Base-by-base conservation (phyloP, 2,329 filamentous ascomycete species). In the Xylariomycetidae sp. region DNA sequence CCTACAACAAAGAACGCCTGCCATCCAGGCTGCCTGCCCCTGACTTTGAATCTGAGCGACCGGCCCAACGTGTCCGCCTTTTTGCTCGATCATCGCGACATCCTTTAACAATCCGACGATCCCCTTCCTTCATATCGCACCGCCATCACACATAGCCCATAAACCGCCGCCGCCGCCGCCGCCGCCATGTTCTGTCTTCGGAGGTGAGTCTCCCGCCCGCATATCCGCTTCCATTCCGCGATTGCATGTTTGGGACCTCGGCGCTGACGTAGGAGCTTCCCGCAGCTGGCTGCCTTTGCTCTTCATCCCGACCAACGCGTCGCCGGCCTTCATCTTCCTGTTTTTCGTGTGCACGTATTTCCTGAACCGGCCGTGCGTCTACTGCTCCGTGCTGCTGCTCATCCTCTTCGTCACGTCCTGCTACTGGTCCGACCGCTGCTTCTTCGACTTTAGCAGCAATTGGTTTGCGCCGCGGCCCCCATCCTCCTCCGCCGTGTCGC, bases 291-390 rank as follows among this genome's bases (percentile, higher is more conserved):
- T 92, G 32, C 85, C 85, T 19, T 79, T 92, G 49, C 84, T 92
- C 58, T 89, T 92, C 63, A 88, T 92, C 49, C 85, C 85, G 32
- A 86, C 85, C 39, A 88, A 89, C 59, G 83, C 85, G 48, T 88
- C 84, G 37, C 85, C 85, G 17, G 74, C 85, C 53, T 89, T 90
- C 67, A 85, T 92, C 58, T 77, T 90, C 64, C 76, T 87, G 63
- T 87, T 92, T 71, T 82, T 98, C 67, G 73, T 87, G 46, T 87
- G 89, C 60, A 95, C 89, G 46, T 96, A 95, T 70, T 85, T 94
- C 64, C 80, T 98, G 52, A 94, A 95, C 65, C 82, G 90, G 35
- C 92, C 92, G 34, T 98, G 92, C 68, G 82, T 95, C 50, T 98
- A 98, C 73, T 98, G 92, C 75, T 95, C 88, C 40, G 80, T 95